Evolutionary conservation across 495 filamentous ascomycete species (phyloP).

Genomic region (Baudoinia panamericana): DNA sequence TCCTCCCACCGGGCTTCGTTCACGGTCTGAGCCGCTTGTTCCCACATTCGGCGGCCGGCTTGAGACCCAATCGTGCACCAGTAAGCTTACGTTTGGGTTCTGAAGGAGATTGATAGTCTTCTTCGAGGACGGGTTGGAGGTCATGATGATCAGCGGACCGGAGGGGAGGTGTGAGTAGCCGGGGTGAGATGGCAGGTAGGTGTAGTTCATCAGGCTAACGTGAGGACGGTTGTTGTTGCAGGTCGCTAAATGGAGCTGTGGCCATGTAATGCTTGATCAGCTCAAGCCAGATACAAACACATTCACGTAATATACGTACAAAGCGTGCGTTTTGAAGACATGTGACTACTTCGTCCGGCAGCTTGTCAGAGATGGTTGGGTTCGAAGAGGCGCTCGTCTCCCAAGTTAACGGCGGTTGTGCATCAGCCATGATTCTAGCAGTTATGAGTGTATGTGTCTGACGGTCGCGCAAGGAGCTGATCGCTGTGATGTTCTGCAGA

Average conservation of each 20-base stretch:
- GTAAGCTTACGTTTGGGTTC: conserved; percentile 84
- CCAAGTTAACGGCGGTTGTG: conserved; percentile 19
- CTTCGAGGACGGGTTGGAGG: conserved; percentile 72
- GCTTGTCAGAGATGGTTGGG: conserved; percentile 49
- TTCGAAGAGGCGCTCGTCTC: conserved; percentile 11
- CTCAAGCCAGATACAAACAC: too few relatives aligned
- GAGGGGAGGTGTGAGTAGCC: conserved; percentile 37
- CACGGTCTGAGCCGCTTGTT: conserved; percentile 42
- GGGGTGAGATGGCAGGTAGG: conserved; percentile 58
- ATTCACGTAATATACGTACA: too few relatives aligned
- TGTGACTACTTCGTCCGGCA: conserved; percentile 73
- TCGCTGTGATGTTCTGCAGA: neutral
- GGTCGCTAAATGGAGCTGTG: conserved; percentile 89
- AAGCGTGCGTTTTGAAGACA: conserved; percentile 93
- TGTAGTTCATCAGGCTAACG: conserved; percentile 98
- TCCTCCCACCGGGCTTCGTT: conserved; percentile 38
- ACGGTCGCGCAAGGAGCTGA: neutral
- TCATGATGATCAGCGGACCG: conserved; percentile 67
- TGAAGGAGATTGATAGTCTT: conserved; percentile 76
- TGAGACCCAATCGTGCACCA: conserved; percentile 97
- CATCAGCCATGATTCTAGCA: conserved; percentile 6
- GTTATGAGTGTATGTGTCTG: neutral
- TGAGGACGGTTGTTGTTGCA: conserved; percentile 72
- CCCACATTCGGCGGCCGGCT: conserved; percentile 70
- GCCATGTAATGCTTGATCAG: too few relatives aligned